Base-by-base conservation (phyloP, 805 yeast genomes). In the Saccharomycopsis vini region DNA sequence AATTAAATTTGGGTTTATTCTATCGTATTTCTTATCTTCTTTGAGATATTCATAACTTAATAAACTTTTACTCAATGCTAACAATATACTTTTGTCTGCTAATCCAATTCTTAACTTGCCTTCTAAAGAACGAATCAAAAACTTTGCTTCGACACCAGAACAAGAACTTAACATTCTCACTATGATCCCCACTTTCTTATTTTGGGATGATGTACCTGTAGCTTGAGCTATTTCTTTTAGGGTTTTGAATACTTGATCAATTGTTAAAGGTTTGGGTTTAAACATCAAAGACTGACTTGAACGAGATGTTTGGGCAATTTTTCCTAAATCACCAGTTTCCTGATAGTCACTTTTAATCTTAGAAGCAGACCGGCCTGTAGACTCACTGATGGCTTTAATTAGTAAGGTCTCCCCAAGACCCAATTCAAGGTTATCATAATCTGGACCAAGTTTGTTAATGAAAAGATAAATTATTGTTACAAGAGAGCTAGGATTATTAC, bases 361-460 rank as follows among this genome's bases (percentile, higher is more conserved):
- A 2, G 77, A 65, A 1, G 76, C 52, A 0, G 89, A 72, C 44
- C 95, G 70, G 1, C 98, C 98, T 15, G 95, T 89, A 40, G 95
- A 77, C 56, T 85, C 95, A 29, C 88, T 78, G 33, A 92, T 76
- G 0, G 97, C 92, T 56, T 89, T 92, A 55, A 89, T 77, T 22
- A 92, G 65, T 9, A 92, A 59, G 2, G 94, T 79, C 60, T 92
- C 98, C 15, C 98, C 98, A 2, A 92, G 69, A 0, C 98, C 98
- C 21, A 92, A 67, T 57, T 92, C 98, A 45, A 90, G 65, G 24
- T 94, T 97, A 57, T 87, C 95, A 57, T 92, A 92, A 59, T 92
- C 98, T 0, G 98, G 98, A 0, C 97, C 96, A 7, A 89, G 64
- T 49, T 90, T 68, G 59, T 90, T 90, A 58, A 90, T 88, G 62